Conservation (phyloP, 352 stramenopile species). For the Phytophthora quininea region DNA sequence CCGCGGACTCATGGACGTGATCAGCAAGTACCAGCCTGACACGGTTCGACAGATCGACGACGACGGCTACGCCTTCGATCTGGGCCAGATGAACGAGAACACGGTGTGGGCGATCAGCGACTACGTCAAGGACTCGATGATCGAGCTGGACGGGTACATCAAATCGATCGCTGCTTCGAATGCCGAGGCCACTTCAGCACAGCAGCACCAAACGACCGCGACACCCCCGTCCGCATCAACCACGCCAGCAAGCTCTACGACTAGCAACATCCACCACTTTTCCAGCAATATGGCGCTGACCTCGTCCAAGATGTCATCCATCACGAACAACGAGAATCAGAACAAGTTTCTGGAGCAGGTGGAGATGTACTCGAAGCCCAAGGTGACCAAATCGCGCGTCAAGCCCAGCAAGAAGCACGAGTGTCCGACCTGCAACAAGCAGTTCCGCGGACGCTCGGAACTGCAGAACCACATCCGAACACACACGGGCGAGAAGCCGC, state of each 20-base stretch:
- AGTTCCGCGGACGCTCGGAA: constrained; percentile 85
- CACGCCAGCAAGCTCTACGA: constrained; percentile 1
- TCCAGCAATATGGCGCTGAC: constrained; percentile 52
- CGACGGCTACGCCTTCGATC: constrained; percentile 86
- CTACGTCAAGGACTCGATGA: constrained; percentile 88
- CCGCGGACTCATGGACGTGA: constrained; percentile 85
- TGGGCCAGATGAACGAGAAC: constrained; percentile 90
- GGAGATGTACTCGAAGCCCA: constrained; percentile 89
- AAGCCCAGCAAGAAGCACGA: constrained; percentile 89
- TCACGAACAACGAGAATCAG: constrained; percentile 79
- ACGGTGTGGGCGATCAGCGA: constrained; percentile 88
- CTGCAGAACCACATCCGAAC: constrained; percentile 90
- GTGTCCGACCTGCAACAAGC: constrained; percentile 84
- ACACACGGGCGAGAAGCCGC: constrained; percentile 91
- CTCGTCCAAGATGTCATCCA: constrained; percentile 73
- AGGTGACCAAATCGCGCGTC: constrained; percentile 86
- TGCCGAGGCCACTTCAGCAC: constrained; percentile 35
- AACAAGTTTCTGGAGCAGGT: constrained; percentile 89
- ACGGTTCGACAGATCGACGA: constrained; percentile 88
- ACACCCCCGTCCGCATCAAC: constrained; percentile 23
- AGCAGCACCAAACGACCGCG: constrained; percentile 20
- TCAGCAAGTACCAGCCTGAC: constrained; percentile 89
- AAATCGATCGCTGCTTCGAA: constrained; percentile 61
- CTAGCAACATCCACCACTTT: constrained; percentile 29
- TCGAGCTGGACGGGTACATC: constrained; percentile 86